Evolutionary conservation across 1,284 basidiomycete genomes (phyloP), one percentile per base, ranked within the genome.

Genomic region (Cutaneotrichosporon cutaneum): DNA sequence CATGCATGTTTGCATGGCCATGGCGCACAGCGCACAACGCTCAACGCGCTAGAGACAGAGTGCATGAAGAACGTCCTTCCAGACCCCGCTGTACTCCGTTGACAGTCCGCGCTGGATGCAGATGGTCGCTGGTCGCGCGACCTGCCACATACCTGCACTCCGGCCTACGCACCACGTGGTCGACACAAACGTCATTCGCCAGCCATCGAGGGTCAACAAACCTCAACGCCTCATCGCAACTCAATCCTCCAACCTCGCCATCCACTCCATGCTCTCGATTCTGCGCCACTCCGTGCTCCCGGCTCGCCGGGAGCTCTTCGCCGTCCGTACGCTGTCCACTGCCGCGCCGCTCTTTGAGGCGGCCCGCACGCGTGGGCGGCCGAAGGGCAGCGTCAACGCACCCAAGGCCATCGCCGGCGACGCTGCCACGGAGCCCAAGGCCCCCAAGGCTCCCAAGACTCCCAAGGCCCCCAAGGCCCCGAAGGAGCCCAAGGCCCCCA

Each of bases 261-360:
- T 56, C 54, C 42, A 21, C 24, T 13, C 18, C 26, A 45, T 36
- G 39, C 21, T 56, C 26, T 32, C 26, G 39, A 56, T 56, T 16
- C 42, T 56, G 18, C 39, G 54, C 54, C 26, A n/a, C 26, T 18
- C 39, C 9, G 18, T 56, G 4, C 27, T 21, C 39, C 42, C 54
- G 16, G 44, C 45, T 3, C 56, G 56, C 21, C 21, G 21, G 6
- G 47, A 50, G 44, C n/a, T 57, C 18, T 18, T 42, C 39, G 18
- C 18, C 39, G 39, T 42, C 16, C 47, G 56, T 18, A 14, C 47
- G 2, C 42, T 56, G 27, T 56, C 54, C 3, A 45, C 42, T 18
- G 8, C 54, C 13, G 27, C n/a, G 3, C 42, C 44, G 6, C 30
- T 57, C 13, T 10, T 57, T 1, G 48, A 57, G 55, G 30, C 22